phyloP scores from a whole-genome alignment of 768 basidiomycete species.

The Rubroboletus satanas region DNA sequence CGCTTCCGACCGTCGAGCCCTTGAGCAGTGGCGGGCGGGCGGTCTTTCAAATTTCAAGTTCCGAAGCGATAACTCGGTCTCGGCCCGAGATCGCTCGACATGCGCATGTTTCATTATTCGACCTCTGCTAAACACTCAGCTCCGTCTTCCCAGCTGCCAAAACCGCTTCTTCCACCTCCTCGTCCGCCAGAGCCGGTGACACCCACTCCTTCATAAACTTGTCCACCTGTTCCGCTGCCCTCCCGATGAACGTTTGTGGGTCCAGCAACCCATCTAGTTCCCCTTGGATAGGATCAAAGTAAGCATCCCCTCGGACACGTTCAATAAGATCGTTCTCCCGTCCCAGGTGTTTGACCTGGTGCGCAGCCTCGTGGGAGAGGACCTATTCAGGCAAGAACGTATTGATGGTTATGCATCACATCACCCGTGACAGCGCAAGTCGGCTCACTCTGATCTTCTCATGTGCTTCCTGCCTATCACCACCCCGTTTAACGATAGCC shows the following conservation, averaged over 20 bases:
- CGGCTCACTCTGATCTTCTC: constrained; percentile 83
- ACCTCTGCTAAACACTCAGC: constrained; percentile 27
- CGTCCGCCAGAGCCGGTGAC: constrained; percentile 65
- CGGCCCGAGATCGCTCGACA: constrained; percentile 12
- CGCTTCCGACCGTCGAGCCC: neutral
- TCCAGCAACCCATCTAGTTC: constrained; percentile 79
- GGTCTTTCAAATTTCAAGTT: constrained; percentile 18
- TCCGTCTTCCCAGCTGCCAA: constrained; percentile 55
- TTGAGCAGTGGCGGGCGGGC: neutral
- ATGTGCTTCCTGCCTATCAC: constrained; percentile 95
- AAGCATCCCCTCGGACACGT: constrained; percentile 73
- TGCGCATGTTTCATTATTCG: neutral
- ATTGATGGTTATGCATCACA: constrained; percentile 10
- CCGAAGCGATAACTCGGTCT: constrained; percentile 11
- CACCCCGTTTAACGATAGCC: constrained; percentile 93
- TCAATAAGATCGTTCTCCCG: constrained; percentile 95
- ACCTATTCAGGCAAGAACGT: constrained; percentile 46
- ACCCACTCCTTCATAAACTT: constrained; percentile 86
- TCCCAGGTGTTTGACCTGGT: constrained; percentile 93
- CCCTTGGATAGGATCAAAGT: constrained; percentile 83
- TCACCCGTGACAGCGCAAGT: constrained; percentile 11
- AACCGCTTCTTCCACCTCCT: constrained; percentile 53
- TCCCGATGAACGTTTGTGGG: constrained; percentile 84
- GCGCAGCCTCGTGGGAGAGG: constrained; percentile 89
- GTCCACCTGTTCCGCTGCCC: constrained; percentile 95